Conservation (phyloP, 306 rosid species). For the Trifolium repens region DNA sequence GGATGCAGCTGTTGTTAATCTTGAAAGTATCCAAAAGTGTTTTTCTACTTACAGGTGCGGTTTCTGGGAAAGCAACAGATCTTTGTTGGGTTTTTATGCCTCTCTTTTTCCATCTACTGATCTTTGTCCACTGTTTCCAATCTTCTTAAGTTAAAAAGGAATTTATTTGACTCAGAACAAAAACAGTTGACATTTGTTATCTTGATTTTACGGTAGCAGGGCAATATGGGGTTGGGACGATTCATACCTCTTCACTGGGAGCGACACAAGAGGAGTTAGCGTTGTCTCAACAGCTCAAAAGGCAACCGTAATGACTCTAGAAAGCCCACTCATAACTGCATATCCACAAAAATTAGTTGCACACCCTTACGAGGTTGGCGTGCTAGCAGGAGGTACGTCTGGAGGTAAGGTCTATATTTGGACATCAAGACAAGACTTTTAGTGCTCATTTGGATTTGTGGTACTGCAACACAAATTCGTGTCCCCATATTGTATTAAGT, state of each 20-base stretch:
- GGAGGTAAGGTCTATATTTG: conserved; percentile 57
- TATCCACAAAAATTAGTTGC: conserved; percentile 74
- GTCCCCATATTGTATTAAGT: not conserved
- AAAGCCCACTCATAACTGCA: conserved; percentile 71
- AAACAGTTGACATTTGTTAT: conserved; percentile 22
- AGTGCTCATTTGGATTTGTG: not conserved
- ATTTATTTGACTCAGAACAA: not conserved
- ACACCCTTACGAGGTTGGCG: conserved; percentile 58
- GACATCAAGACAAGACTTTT: conserved; percentile 40
- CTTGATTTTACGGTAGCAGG: conserved; percentile 54
- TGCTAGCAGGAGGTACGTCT: conserved; percentile 51
- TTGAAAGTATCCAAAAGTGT: conserved; percentile 59
- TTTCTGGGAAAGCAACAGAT: conserved; percentile 28
- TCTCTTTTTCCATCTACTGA: conserved; percentile 22
- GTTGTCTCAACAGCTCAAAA: conserved; percentile 58
- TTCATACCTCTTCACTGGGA: conserved; percentile 69
- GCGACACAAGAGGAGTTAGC: conserved; percentile 66
- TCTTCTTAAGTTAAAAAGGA: not conserved
- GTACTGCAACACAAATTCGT: not conserved
- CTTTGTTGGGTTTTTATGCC: not conserved
- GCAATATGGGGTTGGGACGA: conserved; percentile 98
- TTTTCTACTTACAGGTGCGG: conserved; percentile 66
- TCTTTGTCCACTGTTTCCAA: not conserved
- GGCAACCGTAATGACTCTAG: conserved; percentile 52
- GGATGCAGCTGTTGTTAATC: conserved; percentile 51